A percentile compares a stretch with the other conserved stretches of the same genome.
Evolutionary conservation across 805 yeast genomes (phyloP).

Genomic region (Zygosaccharomyces bailii): DNA sequence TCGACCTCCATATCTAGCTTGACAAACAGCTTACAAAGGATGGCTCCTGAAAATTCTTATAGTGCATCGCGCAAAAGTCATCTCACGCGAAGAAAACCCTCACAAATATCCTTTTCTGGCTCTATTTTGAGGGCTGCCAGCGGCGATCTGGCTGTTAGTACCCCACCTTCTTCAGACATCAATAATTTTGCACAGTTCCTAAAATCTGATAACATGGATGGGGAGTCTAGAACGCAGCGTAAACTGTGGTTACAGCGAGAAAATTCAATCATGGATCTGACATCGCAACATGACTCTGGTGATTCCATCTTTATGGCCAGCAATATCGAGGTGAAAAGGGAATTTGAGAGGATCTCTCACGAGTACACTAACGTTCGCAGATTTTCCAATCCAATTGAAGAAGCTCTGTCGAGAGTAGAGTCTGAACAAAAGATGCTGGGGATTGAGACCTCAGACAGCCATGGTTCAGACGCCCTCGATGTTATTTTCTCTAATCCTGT

Average conservation of each 20-base stretch:
- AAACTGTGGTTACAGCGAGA: constrained; percentile 81
- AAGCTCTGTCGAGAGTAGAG: constrained; percentile 53
- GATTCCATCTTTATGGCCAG: constrained; percentile 40
- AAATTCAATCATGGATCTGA: constrained; percentile 60
- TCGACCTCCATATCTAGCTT: constrained; percentile 34
- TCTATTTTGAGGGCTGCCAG: constrained; percentile 10
- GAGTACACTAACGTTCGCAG: constrained; percentile 70
- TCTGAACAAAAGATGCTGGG: constrained; percentile 15
- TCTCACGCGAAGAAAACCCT: constrained; percentile 14
- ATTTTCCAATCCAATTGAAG: constrained; percentile 65
- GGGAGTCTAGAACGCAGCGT: constrained; percentile 77
- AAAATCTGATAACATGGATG: constrained; percentile 36
- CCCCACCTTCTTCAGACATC: constrained; percentile 14
- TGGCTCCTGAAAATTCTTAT: constrained; percentile 17
- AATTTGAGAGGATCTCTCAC: constrained; percentile 71
- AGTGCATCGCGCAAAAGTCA: constrained; percentile 14
- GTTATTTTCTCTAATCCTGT: constrained; percentile 11
- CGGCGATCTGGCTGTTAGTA: constrained; percentile 9
- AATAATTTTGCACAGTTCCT: constrained; percentile 44
- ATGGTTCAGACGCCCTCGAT: constrained; percentile 8
- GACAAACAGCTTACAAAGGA: constrained; percentile 30
- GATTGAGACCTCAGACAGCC: constrained; percentile 11
- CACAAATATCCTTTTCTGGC: constrained; percentile 16
- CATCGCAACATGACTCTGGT: constrained; percentile 28
- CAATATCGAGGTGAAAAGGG: constrained; percentile 60